Conservation (phyloP, 2,329 filamentous ascomycete genomes). For the Truncatella angustata region DNA sequence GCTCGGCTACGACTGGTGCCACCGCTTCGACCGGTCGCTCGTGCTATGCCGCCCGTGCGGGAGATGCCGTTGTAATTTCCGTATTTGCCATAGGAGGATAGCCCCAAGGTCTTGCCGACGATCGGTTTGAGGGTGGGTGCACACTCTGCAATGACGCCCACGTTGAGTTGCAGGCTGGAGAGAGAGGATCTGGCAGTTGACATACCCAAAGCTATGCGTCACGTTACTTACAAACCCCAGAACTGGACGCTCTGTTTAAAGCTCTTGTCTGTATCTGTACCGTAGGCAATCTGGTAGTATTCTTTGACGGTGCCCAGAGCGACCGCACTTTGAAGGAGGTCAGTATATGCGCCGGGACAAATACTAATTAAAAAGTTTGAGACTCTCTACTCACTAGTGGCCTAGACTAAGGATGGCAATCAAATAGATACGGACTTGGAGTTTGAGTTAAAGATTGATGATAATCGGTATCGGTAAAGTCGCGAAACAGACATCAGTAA, state of each 20-base stretch:
- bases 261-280: slow-evolving; percentile 28
- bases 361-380: background rate
- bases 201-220: too few relatives aligned
- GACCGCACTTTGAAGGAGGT: background rate
- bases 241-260: slow-evolving; percentile 23
- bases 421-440: slow-evolving; percentile 35
- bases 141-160: slow-evolving; percentile 9
- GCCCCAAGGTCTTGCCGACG: background rate
- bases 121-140: slow-evolving; percentile 6
- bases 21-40: background rate
- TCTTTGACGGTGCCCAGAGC: slow-evolving; percentile 38
- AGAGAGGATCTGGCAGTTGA: background rate
- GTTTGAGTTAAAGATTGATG: slow-evolving; percentile 38
- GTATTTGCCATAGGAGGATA: background rate
- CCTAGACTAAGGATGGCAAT: slow-evolving; percentile 40
- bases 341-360: background rate
- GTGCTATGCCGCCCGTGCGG: background rate
- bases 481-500: slow-evolving; percentile 42
- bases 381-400: slow-evolving; percentile 25
- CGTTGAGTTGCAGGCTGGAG: slow-evolving; percentile 6
- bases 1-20: background rate
- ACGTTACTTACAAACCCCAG: slow-evolving; percentile 9
- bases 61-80: slow-evolving; percentile 2
- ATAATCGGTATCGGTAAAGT: slow-evolving; percentile 40
- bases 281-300: slow-evolving; percentile 33